Evolutionary conservation across 2,329 filamentous ascomycete genomes (phyloP), one percentile per base, ranked within the genome.

Genomic region (Cladophialophora immunda): DNA sequence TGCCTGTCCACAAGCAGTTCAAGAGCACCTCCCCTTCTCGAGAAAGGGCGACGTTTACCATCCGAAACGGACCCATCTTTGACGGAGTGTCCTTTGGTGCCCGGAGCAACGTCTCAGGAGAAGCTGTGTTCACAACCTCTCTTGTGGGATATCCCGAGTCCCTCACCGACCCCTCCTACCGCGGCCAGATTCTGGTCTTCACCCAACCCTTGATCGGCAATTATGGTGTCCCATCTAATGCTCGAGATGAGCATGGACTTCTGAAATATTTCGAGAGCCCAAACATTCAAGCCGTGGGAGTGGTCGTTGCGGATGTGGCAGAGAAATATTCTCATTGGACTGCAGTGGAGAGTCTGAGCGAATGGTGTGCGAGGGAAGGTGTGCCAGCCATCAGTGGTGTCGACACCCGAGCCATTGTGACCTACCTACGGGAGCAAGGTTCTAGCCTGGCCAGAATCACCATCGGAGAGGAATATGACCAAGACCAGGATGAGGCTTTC

Each of bases 261-360:
- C 86, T 98, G 78, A 95, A 95, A 83, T 97, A 98, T 85, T 99
- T 99, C 76, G 95, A 99, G 83, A 97, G 93, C 30, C 95, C 95
- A 61, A 93, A 98, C 82, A 94, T 99, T 72, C 95, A 99, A 84
- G 96, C 94, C 67, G 92, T 92, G 69, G 95, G 94, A 80, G 91
- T 99, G 59, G 94, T 99, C 55, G 95, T 99, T 62, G 93, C 94
- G 75, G 95, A 99, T 78, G 93, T 94, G 70, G 94, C 95, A 53
- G 86, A 92, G 78, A 88, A 94, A 78, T 97, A 98, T 86, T 97
- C 93, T 81, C 95, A 99, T 79, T 99, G 95, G 95, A 98, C 95
- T 69, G 95, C 95, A 38, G 94, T 99, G 11, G 93, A 99, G 86
- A 94, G 92, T 76, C 83, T 99, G 76, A 86, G 91, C 72, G 87